Percentiles rank a stretch among this genome's conserved stretches.
These are phyloP conservation scores for Graphilbum sp. DNA, from an alignment of 2,329 filamentous ascomycete genomes.

Conservation along the genomic window DNA sequence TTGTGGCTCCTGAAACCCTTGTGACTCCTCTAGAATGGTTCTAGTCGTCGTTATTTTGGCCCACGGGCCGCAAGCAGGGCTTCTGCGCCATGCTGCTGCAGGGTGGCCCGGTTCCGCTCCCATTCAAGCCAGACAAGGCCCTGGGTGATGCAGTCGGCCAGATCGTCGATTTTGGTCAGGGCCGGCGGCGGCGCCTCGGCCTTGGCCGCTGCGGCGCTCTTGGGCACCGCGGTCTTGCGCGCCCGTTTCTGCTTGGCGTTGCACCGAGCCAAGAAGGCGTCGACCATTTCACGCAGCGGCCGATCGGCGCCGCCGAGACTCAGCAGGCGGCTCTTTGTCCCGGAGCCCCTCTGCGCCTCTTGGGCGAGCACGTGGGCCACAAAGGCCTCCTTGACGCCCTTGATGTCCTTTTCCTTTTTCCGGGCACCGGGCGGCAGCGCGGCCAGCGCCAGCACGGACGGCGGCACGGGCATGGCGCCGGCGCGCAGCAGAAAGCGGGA, in stretches of 20 bases:
- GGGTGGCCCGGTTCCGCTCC: conserved; percentile 39
- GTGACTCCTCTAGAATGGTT: no score
- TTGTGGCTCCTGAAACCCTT: no score
- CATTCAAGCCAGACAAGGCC: conserved; percentile 63
- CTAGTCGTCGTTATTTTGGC: no score
- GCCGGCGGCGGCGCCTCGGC: no score
- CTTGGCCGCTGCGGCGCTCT: neutral
- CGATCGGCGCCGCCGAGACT: neutral
- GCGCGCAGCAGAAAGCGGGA: conserved; percentile 33
- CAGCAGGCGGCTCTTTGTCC: neutral
- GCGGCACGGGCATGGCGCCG: conserved; percentile 1
- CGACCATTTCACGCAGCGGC: conserved; percentile 1
- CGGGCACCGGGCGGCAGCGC: neutral
- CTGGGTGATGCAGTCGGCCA: conserved; percentile 66
- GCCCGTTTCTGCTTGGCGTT: conserved; percentile 3
- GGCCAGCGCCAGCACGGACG: neutral
- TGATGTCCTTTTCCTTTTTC: conserved; percentile 11
- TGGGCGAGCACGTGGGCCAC: conserved; percentile 2
- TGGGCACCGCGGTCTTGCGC: neutral
- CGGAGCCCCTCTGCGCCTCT: neutral
- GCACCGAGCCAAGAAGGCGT: conserved; percentile 7
- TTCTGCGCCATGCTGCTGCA: conserved; percentile 17
- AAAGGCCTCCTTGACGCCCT: conserved; percentile 12
- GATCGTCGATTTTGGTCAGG: conserved; percentile 55
- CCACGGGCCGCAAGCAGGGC: conserved; percentile 3